Percentiles rank a stretch among this genome's conserved stretches.
Evolutionary conservation across 805 yeast genomes (phyloP).

Genomic region (Saccharomycopsis sp.): DNA sequence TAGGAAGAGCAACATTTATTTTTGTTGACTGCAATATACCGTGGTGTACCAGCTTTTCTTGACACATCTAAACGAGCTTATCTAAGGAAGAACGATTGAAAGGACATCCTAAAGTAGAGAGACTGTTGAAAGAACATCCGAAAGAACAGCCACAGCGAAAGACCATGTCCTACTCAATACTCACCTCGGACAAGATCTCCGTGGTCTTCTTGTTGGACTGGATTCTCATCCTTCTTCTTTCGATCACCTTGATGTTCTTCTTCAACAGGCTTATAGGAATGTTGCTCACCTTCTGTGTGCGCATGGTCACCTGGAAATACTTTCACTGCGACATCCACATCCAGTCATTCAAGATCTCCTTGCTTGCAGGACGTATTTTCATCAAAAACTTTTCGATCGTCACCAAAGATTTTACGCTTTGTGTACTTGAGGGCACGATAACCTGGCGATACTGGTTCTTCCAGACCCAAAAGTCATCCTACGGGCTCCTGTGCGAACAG

Average conservation of each 20-base stretch:
- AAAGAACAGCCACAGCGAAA: no score
- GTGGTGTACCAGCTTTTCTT: background rate
- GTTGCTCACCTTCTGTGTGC: constrained; percentile 42
- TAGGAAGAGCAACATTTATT: no score
- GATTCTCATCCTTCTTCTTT: constrained; percentile 58
- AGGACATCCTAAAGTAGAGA: background rate
- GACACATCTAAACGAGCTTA: background rate
- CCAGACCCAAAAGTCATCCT: constrained; percentile 29
- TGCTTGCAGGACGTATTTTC: constrained; percentile 76
- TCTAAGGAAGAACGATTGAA: background rate
- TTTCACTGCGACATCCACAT: constrained; percentile 52
- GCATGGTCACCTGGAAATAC: constrained; percentile 58
- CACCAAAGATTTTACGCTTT: constrained; percentile 65
- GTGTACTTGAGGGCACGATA: constrained; percentile 62
- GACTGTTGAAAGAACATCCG: no score
- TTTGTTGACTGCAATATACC: no score
- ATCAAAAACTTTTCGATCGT: constrained; percentile 69
- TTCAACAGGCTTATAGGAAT: constrained; percentile 67
- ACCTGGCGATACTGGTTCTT: constrained; percentile 92
- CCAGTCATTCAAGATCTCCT: constrained; percentile 69
- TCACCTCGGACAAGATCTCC: constrained; percentile 6
- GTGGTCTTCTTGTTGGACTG: constrained; percentile 74
- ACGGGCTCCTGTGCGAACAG: constrained; percentile 21
- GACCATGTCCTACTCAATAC: background rate
- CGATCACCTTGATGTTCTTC: constrained; percentile 64